These are phyloP conservation scores for Phalaenopsis equestris DNA, from an alignment of 106 monocot species.

Conservation along the genomic window DNA sequence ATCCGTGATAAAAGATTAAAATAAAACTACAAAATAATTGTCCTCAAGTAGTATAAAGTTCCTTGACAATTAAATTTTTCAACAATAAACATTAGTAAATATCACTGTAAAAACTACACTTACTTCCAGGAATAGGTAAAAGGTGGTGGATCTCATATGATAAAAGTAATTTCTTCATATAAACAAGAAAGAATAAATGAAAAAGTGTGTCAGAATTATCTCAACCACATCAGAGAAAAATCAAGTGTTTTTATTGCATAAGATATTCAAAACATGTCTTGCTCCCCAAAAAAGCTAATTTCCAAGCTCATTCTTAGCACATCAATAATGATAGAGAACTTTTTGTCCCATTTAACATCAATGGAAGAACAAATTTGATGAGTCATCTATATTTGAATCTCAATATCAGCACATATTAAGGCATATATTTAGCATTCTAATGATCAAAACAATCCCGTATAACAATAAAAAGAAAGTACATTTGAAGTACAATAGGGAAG, in stretches of 20 bases:
- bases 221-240: not conserved
- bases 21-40: not conserved
- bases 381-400: conserved; percentile 34
- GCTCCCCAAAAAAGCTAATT: conserved; percentile 25
- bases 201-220: not conserved
- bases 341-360: conserved; percentile 26
- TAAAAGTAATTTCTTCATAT: too few species aligned
- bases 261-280: conserved; percentile 35
- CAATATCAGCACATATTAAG: not conserved
- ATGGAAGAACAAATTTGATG: conserved; percentile 41
- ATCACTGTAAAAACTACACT: not conserved
- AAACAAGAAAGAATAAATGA: not conserved
- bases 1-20: not conserved
- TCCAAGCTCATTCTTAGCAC: conserved; percentile 34
- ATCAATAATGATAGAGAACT: conserved; percentile 27
- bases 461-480: not conserved
- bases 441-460: not conserved
- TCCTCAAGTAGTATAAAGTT: not conserved
- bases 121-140: not conserved
- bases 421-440: not conserved
- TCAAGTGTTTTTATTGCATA: not conserved
- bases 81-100: not conserved
- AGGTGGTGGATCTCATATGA: too few species aligned
- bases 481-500: conserved; percentile 27
- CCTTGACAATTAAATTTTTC: not conserved